A percentile compares a stretch with the other conserved stretches of the same genome.
Evolutionary conservation across 345 rosid genomes (phyloP).

Genomic region (Salix caprea): DNA sequence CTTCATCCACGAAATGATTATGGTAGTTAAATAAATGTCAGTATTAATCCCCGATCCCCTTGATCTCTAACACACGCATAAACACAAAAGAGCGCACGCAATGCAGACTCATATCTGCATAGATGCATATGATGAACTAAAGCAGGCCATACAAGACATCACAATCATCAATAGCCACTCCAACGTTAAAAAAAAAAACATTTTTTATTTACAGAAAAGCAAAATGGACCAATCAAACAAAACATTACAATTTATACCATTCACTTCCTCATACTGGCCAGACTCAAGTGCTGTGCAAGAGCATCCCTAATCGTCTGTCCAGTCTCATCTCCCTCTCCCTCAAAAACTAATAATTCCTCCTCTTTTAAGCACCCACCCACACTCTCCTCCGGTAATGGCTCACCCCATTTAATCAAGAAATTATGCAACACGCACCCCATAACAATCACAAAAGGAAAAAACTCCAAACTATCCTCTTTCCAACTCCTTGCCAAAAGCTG

Average conservation of each 20-base stretch:
- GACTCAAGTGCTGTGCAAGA: slow-evolving; percentile 52
- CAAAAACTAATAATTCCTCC: slow-evolving; percentile 29
- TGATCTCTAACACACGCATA: too few relatives aligned
- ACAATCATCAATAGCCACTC: too few relatives aligned
- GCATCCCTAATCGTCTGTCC: slow-evolving; percentile 53
- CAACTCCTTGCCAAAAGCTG: slow-evolving; percentile 52
- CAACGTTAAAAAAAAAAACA: too few relatives aligned
- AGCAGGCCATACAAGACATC: too few relatives aligned
- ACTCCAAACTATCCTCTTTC: slow-evolving; percentile 57
- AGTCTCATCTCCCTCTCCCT: slow-evolving; percentile 40
- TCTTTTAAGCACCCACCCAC: slow-evolving; percentile 21
- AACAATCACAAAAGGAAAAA: slow-evolving; percentile 56
- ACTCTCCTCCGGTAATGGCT: slow-evolving; percentile 33
- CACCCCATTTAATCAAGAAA: slow-evolving; percentile 51
- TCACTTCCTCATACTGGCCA: slow-evolving; percentile 39
- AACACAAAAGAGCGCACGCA: too few relatives aligned
- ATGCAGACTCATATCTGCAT: too few relatives aligned
- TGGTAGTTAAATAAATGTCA: too few relatives aligned
- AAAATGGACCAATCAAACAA: neutral
- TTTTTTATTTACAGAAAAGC: neutral
- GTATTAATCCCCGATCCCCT: too few relatives aligned
- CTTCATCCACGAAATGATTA: too few relatives aligned
- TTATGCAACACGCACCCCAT: slow-evolving; percentile 69
- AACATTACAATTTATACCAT: neutral
- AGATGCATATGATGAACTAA: too few relatives aligned